These are phyloP conservation scores for Xylaria sp. DNA, from an alignment of 495 filamentous ascomycete genomes.

Conservation along the genomic window DNA sequence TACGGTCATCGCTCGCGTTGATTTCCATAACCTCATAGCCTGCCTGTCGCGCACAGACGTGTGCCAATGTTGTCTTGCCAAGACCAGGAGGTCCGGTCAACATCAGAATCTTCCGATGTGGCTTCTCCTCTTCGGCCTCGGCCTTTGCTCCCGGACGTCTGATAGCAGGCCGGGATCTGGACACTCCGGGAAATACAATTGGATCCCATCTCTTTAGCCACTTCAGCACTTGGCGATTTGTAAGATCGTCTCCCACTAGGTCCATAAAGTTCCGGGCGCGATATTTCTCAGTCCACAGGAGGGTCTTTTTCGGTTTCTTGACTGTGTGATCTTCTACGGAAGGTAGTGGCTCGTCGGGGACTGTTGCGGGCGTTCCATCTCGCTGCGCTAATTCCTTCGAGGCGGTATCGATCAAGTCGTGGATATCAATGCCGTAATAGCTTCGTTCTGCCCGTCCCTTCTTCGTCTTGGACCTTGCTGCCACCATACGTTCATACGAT, in stretches of 20 bases:
- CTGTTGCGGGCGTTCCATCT: slow-evolving; percentile 24
- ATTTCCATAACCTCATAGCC: slow-evolving; percentile 94
- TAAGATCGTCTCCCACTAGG: slow-evolving; percentile 91
- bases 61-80: slow-evolving; percentile 94
- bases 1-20: slow-evolving; percentile 83
- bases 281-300: slow-evolving; percentile 90
- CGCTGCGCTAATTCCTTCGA: slow-evolving; percentile 50
- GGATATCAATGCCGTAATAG: slow-evolving; percentile 93
- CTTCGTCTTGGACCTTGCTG: slow-evolving; percentile 69
- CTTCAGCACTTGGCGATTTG: slow-evolving; percentile 86
- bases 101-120: slow-evolving; percentile 85
- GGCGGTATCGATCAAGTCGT: slow-evolving; percentile 76
- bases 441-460: slow-evolving; percentile 77
- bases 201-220: slow-evolving; percentile 96
- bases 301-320: slow-evolving; percentile 54
- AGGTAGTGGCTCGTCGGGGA: slow-evolving; percentile 38
- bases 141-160: slow-evolving; percentile 46
- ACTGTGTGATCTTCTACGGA: slow-evolving; percentile 41
- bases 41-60: slow-evolving; percentile 93
- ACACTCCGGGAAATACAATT: slow-evolving; percentile 82
- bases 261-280: slow-evolving; percentile 91
- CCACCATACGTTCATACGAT: slow-evolving; percentile 73
- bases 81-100: slow-evolving; percentile 90
- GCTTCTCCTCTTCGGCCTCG: slow-evolving; percentile 65
- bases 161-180: slow-evolving; percentile 56